These are phyloP conservation scores for Poronia punctata DNA, from an alignment of 495 filamentous ascomycete species.

Conservation along the genomic window DNA sequence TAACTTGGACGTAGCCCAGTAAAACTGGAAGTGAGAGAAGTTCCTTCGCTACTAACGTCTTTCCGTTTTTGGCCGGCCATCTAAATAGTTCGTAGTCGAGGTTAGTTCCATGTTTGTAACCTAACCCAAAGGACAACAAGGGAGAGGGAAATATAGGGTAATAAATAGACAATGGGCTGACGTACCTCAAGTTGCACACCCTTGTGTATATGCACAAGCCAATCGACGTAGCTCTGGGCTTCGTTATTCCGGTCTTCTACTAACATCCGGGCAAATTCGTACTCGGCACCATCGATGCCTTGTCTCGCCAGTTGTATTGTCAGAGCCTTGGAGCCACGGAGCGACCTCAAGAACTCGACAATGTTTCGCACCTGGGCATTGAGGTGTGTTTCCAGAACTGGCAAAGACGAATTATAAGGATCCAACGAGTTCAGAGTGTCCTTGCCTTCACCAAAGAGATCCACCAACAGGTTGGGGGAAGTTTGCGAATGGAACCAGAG, in stretches of 20 bases:
- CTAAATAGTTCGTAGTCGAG: background rate
- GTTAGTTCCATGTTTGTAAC: slow-evolving; percentile 7
- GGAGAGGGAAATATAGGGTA: background rate
- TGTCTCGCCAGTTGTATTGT: slow-evolving; percentile 89
- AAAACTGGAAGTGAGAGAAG: slow-evolving; percentile 21
- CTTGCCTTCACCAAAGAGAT: slow-evolving; percentile 79
- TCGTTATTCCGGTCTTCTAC: slow-evolving; percentile 97
- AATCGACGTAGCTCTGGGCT: slow-evolving; percentile 96
- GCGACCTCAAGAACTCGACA: slow-evolving; percentile 72
- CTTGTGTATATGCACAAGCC: slow-evolving; percentile 92
- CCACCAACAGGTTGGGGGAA: slow-evolving; percentile 71
- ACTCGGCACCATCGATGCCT: slow-evolving; percentile 90
- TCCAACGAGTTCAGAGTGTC: slow-evolving; percentile 68
- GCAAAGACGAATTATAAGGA: slow-evolving; percentile 67
- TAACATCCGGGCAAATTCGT: slow-evolving; percentile 85
- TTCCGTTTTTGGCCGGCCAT: slow-evolving; percentile 22
- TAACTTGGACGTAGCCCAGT: slow-evolving; percentile 26
- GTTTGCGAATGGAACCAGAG: slow-evolving; percentile 84
- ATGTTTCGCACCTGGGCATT: slow-evolving; percentile 94
- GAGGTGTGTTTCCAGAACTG: slow-evolving; percentile 80
- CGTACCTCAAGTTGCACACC: slow-evolving; percentile 82
- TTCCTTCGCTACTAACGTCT: slow-evolving; percentile 22
- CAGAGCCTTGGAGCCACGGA: slow-evolving; percentile 79
- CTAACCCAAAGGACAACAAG: background rate
- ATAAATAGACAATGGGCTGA: slow-evolving; percentile 5